phyloP scores from a whole-genome alignment of 495 filamentous ascomycete species.

The Penicillium salamii region DNA sequence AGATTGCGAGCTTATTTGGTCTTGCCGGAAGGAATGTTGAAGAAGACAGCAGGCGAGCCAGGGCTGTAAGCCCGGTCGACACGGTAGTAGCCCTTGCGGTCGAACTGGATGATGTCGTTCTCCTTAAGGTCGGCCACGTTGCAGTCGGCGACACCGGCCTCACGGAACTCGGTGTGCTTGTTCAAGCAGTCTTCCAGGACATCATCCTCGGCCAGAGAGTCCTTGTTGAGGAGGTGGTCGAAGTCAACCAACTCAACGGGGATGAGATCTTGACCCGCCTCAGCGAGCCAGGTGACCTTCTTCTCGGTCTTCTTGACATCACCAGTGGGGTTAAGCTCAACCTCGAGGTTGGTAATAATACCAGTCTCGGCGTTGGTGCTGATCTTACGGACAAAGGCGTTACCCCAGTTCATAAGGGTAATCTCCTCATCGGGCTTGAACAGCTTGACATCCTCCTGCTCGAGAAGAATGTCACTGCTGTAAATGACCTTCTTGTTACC shows the following conservation, averaged over 20 bases:
- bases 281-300: conserved; percentile 89
- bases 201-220: conserved; percentile 80
- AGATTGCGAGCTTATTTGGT: conserved; percentile 27
- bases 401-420: conserved; percentile 95
- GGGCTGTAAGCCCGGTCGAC: conserved; percentile 61
- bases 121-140: conserved; percentile 72
- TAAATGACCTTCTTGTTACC: conserved; percentile 83
- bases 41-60: conserved; percentile 67
- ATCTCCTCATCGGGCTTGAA: conserved; percentile 88
- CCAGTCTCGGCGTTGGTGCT: conserved; percentile 50
- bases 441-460: conserved; percentile 79
- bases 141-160: conserved; percentile 73
- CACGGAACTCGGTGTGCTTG: conserved; percentile 69
- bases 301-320: conserved; percentile 93
- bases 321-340: conserved; percentile 80
- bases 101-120: conserved; percentile 90
- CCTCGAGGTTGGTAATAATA: conserved; percentile 63
- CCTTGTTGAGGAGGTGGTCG: conserved; percentile 89
- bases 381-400: conserved; percentile 79
- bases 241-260: conserved; percentile 86
- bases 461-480: conserved; percentile 67
- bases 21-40: conserved; percentile 77
- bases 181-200: conserved; percentile 77
- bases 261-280: conserved; percentile 69
- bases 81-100: conserved; percentile 87